phyloP scores from a whole-genome alignment of 306 rosid genomes.

The Luffa aegyptiaca region DNA sequence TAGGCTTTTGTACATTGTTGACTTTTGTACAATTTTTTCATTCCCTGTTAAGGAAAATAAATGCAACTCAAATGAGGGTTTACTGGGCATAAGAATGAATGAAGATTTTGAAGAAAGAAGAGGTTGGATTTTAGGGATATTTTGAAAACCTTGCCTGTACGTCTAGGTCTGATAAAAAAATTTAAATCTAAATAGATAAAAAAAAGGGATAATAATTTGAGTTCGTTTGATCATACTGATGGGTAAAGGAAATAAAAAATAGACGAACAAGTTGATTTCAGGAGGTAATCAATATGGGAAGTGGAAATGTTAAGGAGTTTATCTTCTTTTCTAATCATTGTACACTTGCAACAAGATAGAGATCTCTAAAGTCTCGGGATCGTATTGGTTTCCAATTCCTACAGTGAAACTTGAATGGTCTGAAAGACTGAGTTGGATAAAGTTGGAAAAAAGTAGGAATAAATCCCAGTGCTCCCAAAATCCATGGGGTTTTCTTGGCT shows the following conservation, averaged over 20 bases:
- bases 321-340: neutral
- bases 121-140: neutral
- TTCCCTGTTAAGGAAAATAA: neutral
- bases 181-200: neutral
- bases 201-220: neutral
- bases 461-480: neutral
- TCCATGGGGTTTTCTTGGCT: neutral
- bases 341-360: neutral
- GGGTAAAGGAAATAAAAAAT: neutral
- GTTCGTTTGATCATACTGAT: neutral
- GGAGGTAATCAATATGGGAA: neutral
- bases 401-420: neutral
- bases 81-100: neutral
- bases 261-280: neutral
- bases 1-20: neutral
- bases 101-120: neutral
- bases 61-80: neutral
- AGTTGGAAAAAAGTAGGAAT: neutral
- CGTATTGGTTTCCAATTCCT: neutral
- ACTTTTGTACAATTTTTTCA: neutral
- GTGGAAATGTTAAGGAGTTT: neutral
- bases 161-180: neutral
- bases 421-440: neutral
- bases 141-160: neutral
- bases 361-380: neutral